Conservation (phyloP, 805 yeast genomes). For the Torulaspora microellipsoides region DNA sequence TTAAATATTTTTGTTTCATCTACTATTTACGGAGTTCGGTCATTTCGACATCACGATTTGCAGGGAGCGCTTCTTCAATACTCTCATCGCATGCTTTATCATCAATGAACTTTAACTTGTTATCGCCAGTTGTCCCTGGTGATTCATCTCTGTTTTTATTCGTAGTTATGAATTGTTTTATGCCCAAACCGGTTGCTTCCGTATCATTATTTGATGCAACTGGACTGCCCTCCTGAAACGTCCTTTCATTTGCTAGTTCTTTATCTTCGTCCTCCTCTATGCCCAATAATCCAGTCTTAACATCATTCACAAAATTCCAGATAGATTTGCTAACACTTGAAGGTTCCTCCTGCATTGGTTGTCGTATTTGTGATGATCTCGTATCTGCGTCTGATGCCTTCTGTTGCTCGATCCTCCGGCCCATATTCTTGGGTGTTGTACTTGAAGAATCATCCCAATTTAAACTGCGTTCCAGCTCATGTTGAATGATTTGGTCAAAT, state of each 20-base stretch:
- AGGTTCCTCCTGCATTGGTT: conserved; percentile 12
- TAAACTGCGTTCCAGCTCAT: conserved; percentile 55
- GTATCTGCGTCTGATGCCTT: conserved; percentile 25
- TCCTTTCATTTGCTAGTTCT: background rate
- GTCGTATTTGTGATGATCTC: background rate
- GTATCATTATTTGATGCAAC: background rate
- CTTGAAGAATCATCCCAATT: conserved; percentile 30
- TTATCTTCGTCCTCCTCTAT: conserved; percentile 29
- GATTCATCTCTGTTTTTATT: conserved; percentile 1
- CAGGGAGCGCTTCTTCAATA: background rate
- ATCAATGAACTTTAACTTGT: conserved; percentile 12
- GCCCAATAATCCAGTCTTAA: conserved; percentile 41
- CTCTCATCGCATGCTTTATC: conserved; percentile 2
- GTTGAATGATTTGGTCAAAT: conserved; percentile 60
- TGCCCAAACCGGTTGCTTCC: conserved; percentile 1
- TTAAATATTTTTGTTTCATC: too few species aligned
- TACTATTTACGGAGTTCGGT: background rate
- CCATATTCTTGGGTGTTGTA: background rate
- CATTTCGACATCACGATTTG: conserved; percentile 6
- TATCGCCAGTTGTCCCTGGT: conserved; percentile 1
- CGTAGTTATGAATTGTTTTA: conserved; percentile 5
- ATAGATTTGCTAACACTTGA: conserved; percentile 39
- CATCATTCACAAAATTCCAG: conserved; percentile 50
- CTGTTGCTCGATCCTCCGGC: conserved; percentile 12
- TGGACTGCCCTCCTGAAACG: too few species aligned